Percentiles rank a stretch among this genome's conserved stretches.
Conservation (phyloP, 2,329 filamentous ascomycete genomes). For the Trichoderma afroharzianum region DNA sequence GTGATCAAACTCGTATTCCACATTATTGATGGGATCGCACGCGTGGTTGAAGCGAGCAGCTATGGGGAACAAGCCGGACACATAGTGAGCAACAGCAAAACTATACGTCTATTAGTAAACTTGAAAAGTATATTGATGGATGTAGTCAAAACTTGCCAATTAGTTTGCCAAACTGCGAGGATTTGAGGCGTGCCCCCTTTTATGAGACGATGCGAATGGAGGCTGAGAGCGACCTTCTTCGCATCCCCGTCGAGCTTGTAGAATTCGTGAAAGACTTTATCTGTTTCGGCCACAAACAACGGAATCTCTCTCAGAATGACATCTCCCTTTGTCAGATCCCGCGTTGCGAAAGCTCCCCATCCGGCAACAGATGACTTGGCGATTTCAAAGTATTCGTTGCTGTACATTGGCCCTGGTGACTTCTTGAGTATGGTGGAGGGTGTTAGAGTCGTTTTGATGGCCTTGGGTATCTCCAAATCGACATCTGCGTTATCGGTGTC, state of each 20-base stretch:
- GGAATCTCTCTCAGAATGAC: constrained; percentile 45
- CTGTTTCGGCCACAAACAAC: constrained; percentile 34
- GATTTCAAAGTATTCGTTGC: constrained; percentile 41
- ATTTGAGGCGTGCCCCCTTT: constrained; percentile 29
- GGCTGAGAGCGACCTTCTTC: constrained; percentile 33
- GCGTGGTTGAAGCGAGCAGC: constrained; percentile 59
- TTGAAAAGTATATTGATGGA: not conserved
- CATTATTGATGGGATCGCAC: constrained; percentile 42
- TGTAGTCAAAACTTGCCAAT: constrained; percentile 38
- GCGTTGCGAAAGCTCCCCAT: constrained; percentile 45
- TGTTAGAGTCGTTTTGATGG: not conserved
- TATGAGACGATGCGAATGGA: constrained; percentile 35
- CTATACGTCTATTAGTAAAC: constrained; percentile 19
- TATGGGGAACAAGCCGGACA: constrained; percentile 45
- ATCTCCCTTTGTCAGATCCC: constrained; percentile 36
- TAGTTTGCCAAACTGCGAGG: constrained; percentile 42
- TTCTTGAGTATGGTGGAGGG: not conserved
- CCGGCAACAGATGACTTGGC: constrained; percentile 41
- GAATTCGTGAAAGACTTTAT: constrained; percentile 35
- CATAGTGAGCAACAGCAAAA: constrained; percentile 25
- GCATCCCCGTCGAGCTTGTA: constrained; percentile 30
- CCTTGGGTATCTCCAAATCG: not conserved
- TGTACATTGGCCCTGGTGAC: constrained; percentile 24
- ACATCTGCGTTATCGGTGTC: not conserved
- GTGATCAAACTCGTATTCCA: constrained; percentile 43